These are phyloP conservation scores for Hypericum androsaemum DNA, from an alignment of 345 rosid genomes.

Conservation along the genomic window DNA sequence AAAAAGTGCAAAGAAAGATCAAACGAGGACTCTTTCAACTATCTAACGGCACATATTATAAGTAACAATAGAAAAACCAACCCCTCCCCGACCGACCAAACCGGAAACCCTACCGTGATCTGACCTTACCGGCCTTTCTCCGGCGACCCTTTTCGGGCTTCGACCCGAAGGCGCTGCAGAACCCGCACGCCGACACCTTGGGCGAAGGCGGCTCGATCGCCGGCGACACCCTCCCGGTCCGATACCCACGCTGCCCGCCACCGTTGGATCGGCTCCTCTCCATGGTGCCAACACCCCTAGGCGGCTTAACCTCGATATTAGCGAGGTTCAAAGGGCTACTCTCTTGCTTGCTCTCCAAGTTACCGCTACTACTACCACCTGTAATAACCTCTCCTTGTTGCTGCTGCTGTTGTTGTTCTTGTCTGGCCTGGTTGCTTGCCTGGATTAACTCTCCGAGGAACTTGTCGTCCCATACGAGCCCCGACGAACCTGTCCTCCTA, in stretches of 20 bases:
- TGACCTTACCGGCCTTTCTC: too few relatives aligned
- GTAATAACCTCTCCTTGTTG: too few relatives aligned
- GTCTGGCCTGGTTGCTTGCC: slow-evolving; percentile 17
- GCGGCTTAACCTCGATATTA: slow-evolving; percentile 27
- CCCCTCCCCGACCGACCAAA: too few relatives aligned
- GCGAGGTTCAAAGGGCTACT: not conserved
- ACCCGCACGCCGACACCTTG: slow-evolving; percentile 70
- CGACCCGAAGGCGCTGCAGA: slow-evolving; percentile 44
- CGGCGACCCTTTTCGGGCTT: too few relatives aligned
- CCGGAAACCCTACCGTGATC: too few relatives aligned
- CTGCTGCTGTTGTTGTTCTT: slow-evolving; percentile 8
- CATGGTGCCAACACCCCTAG: slow-evolving; percentile 26
- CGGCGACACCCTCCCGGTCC: slow-evolving; percentile 73
- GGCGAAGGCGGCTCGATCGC: slow-evolving; percentile 94
- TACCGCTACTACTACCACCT: slow-evolving; percentile 8
- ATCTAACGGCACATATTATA: too few relatives aligned
- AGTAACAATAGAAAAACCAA: too few relatives aligned
- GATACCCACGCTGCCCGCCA: slow-evolving; percentile 46
- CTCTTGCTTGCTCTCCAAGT: slow-evolving; percentile 17
- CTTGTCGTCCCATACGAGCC: slow-evolving; percentile 80
- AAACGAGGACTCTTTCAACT: too few relatives aligned
- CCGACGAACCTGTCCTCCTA: slow-evolving; percentile 90
- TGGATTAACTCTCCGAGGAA: slow-evolving; percentile 46
- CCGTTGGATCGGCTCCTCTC: slow-evolving; percentile 84
- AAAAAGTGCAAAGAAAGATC: too few relatives aligned